Percentiles rank a stretch among this genome's conserved stretches.
Evolutionary conservation across 2,329 filamentous ascomycete species (phyloP).

Genomic region (Aspergillus sclerotialis): DNA sequence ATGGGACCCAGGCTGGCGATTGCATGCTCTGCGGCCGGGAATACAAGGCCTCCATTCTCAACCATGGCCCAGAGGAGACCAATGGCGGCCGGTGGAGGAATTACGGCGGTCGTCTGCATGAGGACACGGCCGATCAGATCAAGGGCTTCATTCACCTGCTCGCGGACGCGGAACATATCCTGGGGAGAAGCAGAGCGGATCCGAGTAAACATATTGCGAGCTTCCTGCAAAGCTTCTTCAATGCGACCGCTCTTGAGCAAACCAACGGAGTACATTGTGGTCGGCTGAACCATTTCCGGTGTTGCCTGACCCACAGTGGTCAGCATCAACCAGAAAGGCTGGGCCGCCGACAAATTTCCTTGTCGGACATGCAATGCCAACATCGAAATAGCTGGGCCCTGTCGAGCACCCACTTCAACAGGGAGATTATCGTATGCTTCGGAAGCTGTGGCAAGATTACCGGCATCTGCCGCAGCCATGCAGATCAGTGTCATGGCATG

Average conservation of each 20-base stretch:
- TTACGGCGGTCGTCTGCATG: slow-evolving; percentile 44
- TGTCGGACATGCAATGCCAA: slow-evolving; percentile 79
- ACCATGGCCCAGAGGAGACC: slow-evolving; percentile 58
- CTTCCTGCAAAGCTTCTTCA: slow-evolving; percentile 70
- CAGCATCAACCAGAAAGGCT: slow-evolving; percentile 73
- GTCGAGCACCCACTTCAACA: slow-evolving; percentile 45
- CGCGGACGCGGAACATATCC: slow-evolving; percentile 52
- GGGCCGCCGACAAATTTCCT: slow-evolving; percentile 69
- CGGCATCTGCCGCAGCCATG: slow-evolving; percentile 70
- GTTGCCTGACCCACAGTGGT: slow-evolving; percentile 52
- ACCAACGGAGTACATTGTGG: slow-evolving; percentile 83
- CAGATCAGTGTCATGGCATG: slow-evolving; percentile 67
- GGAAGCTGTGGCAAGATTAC: slow-evolving; percentile 61
- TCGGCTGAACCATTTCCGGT: slow-evolving; percentile 70
- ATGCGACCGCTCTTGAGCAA: slow-evolving; percentile 79
- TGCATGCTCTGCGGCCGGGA: slow-evolving; percentile 53
- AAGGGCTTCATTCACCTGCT: slow-evolving; percentile 81
- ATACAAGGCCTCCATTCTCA: slow-evolving; percentile 57
- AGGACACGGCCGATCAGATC: slow-evolving; percentile 60
- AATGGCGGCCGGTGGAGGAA: slow-evolving; percentile 50
- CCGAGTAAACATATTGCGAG: slow-evolving; percentile 78
- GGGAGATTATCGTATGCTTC: slow-evolving; percentile 58
- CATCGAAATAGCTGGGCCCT: slow-evolving; percentile 65
- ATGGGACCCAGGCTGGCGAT: slow-evolving; percentile 55
- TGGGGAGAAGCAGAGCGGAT: slow-evolving; percentile 59